Evolutionary conservation across 257 asterid genomes (phyloP).

Genomic region (Voacanga thouarsii): DNA sequence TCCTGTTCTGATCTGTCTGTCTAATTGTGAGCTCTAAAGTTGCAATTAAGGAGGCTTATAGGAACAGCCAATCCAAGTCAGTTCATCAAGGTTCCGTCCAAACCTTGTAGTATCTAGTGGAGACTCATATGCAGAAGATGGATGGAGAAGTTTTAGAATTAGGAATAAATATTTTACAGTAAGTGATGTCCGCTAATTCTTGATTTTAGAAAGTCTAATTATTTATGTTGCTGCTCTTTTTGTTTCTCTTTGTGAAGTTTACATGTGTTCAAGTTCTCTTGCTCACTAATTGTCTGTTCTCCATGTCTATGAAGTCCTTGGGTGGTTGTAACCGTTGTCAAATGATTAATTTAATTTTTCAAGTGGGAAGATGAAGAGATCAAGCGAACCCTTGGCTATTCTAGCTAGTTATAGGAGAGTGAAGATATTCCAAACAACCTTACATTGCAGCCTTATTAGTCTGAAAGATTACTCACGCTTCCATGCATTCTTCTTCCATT

Average conservation of each 20-base stretch:
- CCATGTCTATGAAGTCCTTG: conserved; percentile 51
- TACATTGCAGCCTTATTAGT: neutral
- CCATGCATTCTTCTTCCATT: neutral
- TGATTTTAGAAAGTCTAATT: too few relatives aligned
- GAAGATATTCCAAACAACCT: conserved; percentile 50
- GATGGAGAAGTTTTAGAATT: conserved; percentile 66
- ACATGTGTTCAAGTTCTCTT: neutral
- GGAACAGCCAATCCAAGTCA: conserved; percentile 41
- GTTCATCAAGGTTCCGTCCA: conserved; percentile 75
- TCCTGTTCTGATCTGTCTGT: too few relatives aligned
- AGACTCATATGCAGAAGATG: conserved; percentile 74
- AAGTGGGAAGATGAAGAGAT: conserved; percentile 55
- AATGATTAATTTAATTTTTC: conserved; percentile 62
- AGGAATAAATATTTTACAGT: conserved; percentile 60
- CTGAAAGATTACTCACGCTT: conserved; percentile 2
- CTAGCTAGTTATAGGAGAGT: conserved; percentile 80
- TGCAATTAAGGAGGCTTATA: too few relatives aligned
- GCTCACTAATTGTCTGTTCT: neutral
- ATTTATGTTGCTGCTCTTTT: too few relatives aligned
- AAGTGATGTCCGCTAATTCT: conserved; percentile 20
- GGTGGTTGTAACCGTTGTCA: conserved; percentile 99
- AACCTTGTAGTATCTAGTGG: conserved; percentile 79
- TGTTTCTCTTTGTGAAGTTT: neutral
- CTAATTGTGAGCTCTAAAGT: too few relatives aligned
- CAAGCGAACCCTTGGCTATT: conserved; percentile 86